Evolutionary conservation across 306 rosid species (phyloP), one percentile per base, ranked within the genome.

Genomic region (Quercus engelmannii): DNA sequence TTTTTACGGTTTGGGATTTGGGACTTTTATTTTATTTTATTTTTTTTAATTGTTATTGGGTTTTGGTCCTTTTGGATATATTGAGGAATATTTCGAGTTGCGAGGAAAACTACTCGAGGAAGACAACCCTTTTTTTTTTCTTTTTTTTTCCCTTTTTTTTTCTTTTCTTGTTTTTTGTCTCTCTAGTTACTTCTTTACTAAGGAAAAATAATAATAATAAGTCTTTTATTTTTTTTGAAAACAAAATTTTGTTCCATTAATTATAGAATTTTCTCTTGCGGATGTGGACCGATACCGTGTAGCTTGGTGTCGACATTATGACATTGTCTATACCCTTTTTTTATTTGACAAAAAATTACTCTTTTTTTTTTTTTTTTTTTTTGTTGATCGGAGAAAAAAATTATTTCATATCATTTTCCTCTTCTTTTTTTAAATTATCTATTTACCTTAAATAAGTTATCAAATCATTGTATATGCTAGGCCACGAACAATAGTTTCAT

Each of bases 71-170:
- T 17, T 64, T 64, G 11, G 46, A 41, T 41, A 7, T 13, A 18
- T 1, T 15, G 65, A 59, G 46, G 46, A 41, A 41, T 41, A 41
- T 2, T 41, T 41, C 46, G 46, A n/a, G 65, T n/a, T 59, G 1
- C 3, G 23, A n/a, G 56, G 23, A 82, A 71, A 82, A 3, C 75
- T 70, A 15, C 65, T 9, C 23, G 30, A 58, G 20, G 73, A 81
- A 71, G 71, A n/a, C 76, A 61, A 15, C 25, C 25, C n/a, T n/a
- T n/a, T 11, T 9, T 35, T 12, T 20, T 31, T 11, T 38, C n/a
- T 18, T 11, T n/a, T 19, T 9, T 38, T 12, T 6, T n/a, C n/a
- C n/a, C n/a, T n/a, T 9, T 3, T 71, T 54, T 14, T 17, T 4
- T 18, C 3, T 7, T 2, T 33, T 0, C 0, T 31, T 31, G n/a